Evolutionary conservation across 305 asterid species (phyloP).

Genomic region (Ilex paraguariensis): DNA sequence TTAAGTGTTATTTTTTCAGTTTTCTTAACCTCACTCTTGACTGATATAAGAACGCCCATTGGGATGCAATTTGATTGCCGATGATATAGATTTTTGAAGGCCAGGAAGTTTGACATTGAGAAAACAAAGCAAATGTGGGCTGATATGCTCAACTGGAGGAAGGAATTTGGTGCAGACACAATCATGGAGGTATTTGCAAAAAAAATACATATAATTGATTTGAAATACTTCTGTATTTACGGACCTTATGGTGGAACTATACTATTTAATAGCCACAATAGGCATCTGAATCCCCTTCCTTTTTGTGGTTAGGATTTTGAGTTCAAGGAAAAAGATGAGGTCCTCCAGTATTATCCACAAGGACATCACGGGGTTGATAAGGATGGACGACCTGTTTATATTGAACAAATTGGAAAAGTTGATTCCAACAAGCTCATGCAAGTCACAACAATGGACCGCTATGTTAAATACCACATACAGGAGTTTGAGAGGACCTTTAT

Average conservation of each 20-base stretch:
- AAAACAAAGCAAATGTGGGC: conserved; percentile 16
- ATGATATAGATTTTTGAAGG: conserved; percentile 10
- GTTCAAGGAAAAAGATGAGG: conserved; percentile 83
- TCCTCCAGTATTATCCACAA: conserved; percentile 85
- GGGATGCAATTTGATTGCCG: background rate
- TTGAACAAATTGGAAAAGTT: conserved; percentile 81
- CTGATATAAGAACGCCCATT: background rate
- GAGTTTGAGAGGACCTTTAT: conserved; percentile 90
- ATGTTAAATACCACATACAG: conserved; percentile 75
- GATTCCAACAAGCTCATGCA: conserved; percentile 88
- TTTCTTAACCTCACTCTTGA: no score
- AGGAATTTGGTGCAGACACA: conserved; percentile 12
- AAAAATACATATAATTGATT: no score
- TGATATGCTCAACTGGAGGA: conserved; percentile 18
- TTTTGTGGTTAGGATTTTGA: conserved; percentile 53
- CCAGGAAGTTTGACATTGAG: conserved; percentile 13
- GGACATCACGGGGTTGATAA: conserved; percentile 96
- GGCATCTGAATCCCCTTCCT: background rate
- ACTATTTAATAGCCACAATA: no score
- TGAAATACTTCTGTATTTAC: no score
- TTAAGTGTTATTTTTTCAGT: no score
- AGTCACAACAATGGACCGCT: conserved; percentile 84
- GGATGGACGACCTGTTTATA: conserved; percentile 83
- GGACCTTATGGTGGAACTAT: no score
- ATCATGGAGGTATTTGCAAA: conserved; percentile 7